Evolutionary conservation across 169 alveolate genomes (phyloP).

Genomic region (Amoebophrya sp.): DNA sequence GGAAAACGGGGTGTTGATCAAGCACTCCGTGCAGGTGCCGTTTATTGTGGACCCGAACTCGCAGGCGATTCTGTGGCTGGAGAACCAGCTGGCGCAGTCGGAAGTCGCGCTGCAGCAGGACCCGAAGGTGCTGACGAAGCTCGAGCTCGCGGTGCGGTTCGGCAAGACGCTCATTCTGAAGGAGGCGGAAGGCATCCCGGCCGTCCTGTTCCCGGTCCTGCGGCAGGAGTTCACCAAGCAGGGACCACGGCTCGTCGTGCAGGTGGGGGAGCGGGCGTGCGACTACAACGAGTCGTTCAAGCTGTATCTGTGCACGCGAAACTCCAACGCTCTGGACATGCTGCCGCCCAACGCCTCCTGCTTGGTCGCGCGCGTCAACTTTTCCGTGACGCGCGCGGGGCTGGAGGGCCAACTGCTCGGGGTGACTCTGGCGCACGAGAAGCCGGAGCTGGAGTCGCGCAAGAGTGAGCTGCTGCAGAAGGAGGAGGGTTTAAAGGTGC

Average conservation of each 20-base stretch:
- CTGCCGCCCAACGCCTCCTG: conserved; percentile 67
- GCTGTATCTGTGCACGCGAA: conserved; percentile 69
- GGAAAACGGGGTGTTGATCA: conserved; percentile 66
- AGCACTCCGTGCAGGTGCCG: conserved; percentile 51
- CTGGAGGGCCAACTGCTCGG: conserved; percentile 77
- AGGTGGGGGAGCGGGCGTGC: conserved; percentile 68
- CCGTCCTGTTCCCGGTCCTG: conserved; percentile 67
- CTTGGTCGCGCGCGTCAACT: conserved; percentile 62
- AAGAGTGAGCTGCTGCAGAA: conserved; percentile 64
- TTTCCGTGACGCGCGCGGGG: conserved; percentile 78
- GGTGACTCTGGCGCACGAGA: conserved; percentile 68
- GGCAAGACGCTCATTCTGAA: conserved; percentile 67
- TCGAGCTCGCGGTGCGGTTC: conserved; percentile 74
- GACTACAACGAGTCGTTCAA: conserved; percentile 69
- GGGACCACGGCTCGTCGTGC: conserved; percentile 78
- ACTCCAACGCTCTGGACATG: conserved; percentile 49
- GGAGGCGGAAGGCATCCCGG: conserved; percentile 70
- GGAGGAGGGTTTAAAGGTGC: conserved; percentile 70
- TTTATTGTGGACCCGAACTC: conserved; percentile 76
- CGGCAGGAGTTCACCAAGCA: conserved; percentile 62
- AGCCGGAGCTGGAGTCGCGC: conserved; percentile 77
- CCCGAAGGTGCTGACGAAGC: conserved; percentile 54
- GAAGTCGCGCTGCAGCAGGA: conserved; percentile 53
- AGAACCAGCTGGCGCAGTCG: conserved; percentile 32
- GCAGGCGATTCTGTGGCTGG: conserved; percentile 73